phyloP scores from a whole-genome alignment of 495 filamentous ascomycete species.

The Penicillium bovifimosum region DNA sequence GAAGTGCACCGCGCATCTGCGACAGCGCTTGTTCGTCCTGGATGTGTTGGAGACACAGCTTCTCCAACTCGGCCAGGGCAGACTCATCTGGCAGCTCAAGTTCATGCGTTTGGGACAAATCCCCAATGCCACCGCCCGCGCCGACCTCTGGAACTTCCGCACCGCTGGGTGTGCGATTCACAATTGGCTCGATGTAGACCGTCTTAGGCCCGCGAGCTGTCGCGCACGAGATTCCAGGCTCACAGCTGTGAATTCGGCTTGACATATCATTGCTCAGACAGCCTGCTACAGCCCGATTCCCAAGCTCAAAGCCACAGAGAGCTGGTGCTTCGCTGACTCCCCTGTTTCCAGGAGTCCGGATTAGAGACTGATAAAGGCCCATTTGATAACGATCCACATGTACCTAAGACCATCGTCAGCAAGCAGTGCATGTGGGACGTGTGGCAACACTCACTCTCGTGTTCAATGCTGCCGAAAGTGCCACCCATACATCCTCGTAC shows the following conservation, averaged over 20 bases:
- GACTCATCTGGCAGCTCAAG: constrained; percentile 49
- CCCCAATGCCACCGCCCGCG: constrained; percentile 73
- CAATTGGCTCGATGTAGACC: constrained; percentile 74
- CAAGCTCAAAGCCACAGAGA: constrained; percentile 71
- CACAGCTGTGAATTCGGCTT: constrained; percentile 84
- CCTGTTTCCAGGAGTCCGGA: constrained; percentile 21
- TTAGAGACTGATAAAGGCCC: constrained; percentile 64
- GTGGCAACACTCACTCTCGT: constrained; percentile 46
- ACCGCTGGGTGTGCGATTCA: constrained; percentile 53
- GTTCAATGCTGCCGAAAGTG: constrained; percentile 62
- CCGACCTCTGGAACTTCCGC: constrained; percentile 65
- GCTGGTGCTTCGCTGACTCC: constrained; percentile 54
- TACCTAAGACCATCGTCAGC: constrained; percentile 44
- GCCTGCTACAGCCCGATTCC: constrained; percentile 62
- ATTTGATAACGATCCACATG: constrained; percentile 81
- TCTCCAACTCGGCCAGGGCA: constrained; percentile 42
- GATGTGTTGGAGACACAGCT: constrained; percentile 41
- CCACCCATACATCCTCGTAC: constrained; percentile 87
- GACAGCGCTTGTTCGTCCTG: constrained; percentile 28
- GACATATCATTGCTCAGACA: constrained; percentile 60
- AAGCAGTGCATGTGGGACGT: neutral
- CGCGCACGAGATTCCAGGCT: constrained; percentile 61
- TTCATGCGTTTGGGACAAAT: constrained; percentile 60
- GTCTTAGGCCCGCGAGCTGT: constrained; percentile 47
- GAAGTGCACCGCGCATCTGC: constrained; percentile 30